Conservation (phyloP, 1,284 basidiomycete genomes). For the Ustilago cynodontis region DNA sequence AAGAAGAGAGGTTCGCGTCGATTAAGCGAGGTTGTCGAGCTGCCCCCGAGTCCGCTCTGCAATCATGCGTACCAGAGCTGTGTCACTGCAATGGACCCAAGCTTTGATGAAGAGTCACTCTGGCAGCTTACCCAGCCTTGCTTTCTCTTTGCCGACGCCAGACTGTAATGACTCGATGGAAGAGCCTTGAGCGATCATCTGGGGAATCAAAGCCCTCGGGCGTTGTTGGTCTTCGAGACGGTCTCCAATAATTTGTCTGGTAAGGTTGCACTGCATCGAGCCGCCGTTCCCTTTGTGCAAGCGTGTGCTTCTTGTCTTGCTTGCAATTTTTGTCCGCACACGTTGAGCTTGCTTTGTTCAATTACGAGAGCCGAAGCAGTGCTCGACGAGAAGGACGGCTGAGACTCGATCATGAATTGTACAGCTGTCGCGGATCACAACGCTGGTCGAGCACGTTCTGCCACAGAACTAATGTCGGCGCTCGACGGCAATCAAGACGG, state of each 20-base stretch:
- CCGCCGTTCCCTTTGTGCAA: neutral
- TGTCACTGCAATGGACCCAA: conserved; percentile 15
- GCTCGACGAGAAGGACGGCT: neutral
- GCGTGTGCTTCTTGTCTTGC: neutral
- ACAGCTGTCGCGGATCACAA: neutral
- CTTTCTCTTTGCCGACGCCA: neutral
- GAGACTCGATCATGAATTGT: neutral
- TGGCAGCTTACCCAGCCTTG: neutral
- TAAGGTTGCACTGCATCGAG: neutral
- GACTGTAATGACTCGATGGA: too few relatives aligned
- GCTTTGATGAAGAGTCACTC: conserved; percentile 10
- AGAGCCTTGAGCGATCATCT: too few relatives aligned
- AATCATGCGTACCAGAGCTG: conserved; percentile 40
- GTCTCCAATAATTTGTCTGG: neutral
- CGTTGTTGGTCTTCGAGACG: neutral
- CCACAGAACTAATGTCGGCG: neutral
- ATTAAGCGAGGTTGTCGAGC: conserved; percentile 24
- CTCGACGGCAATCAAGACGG: neutral
- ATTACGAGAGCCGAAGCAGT: neutral
- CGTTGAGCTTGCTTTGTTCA: neutral
- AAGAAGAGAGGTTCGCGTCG: conserved; percentile 16
- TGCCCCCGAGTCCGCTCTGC: conserved; percentile 19
- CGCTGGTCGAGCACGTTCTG: neutral
- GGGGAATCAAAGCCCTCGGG: conserved; percentile 1
- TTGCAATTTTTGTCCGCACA: too few relatives aligned